phyloP scores from a whole-genome alignment of 768 basidiomycete genomes.

The Leccinum arenicola region DNA sequence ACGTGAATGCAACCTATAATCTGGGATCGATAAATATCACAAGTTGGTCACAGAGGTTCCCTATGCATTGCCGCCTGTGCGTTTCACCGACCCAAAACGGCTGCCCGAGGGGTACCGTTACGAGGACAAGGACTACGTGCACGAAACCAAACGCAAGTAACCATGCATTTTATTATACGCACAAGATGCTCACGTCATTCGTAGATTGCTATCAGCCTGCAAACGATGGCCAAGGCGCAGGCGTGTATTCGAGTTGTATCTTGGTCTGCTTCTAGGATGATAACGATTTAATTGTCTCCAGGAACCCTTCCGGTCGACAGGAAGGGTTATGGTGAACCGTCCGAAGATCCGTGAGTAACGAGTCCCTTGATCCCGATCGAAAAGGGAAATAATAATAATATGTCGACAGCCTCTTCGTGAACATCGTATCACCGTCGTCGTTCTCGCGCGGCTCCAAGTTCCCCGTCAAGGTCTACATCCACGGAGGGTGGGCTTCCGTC shows the following conservation, averaged over 20 bases:
- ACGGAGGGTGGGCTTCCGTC: slow-evolving; percentile 57
- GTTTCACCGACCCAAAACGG: slow-evolving; percentile 62
- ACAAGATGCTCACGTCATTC: not conserved
- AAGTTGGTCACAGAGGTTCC: slow-evolving; percentile 53
- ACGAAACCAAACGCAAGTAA: slow-evolving; percentile 53
- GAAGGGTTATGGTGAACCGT: slow-evolving; percentile 63
- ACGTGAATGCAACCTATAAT: not conserved
- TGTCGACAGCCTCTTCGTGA: slow-evolving; percentile 53
- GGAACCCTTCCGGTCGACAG: slow-evolving; percentile 52
- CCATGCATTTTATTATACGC: not conserved
- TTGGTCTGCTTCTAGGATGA: not conserved
- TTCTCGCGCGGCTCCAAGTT: slow-evolving; percentile 41
- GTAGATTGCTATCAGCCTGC: slow-evolving; percentile 59
- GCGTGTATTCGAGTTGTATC: slow-evolving; percentile 26
- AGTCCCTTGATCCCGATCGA: not conserved
- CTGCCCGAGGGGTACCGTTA: slow-evolving; percentile 57
- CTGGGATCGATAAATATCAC: not conserved
- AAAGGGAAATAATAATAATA: not conserved
- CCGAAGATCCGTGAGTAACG: slow-evolving; percentile 59
- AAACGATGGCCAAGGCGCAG: slow-evolving; percentile 62
- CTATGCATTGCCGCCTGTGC: slow-evolving; percentile 61
- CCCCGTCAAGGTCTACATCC: slow-evolving; percentile 73
- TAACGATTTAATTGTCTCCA: slow-evolving; percentile 17
- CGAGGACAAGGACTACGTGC: slow-evolving; percentile 56
- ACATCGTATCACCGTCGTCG: slow-evolving; percentile 56